Conservation (phyloP, 192 early-diverging fungal genomes). For the Glomus cerebriforme region DNA sequence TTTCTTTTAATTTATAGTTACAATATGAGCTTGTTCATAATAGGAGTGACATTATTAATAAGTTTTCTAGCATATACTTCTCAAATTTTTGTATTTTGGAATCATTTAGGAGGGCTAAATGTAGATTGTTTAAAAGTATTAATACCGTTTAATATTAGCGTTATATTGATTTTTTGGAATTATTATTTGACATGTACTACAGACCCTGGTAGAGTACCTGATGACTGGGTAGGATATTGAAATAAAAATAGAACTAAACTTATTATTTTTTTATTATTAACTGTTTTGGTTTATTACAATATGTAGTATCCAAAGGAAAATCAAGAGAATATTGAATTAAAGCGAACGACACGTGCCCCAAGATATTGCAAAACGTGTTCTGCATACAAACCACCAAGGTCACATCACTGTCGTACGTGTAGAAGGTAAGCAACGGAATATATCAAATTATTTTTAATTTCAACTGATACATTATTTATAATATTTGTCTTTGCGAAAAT, state of each 20-base stretch:
- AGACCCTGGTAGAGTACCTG: constrained; percentile 81
- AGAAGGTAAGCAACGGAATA: constrained; percentile 38
- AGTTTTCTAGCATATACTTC: constrained; percentile 61
- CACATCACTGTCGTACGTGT: constrained; percentile 80
- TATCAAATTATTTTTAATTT: neutral
- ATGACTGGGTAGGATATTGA: constrained; percentile 44
- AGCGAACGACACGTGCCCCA: constrained; percentile 64
- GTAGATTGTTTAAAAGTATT: constrained; percentile 49
- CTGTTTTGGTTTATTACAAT: constrained; percentile 40
- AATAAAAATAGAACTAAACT: neutral
- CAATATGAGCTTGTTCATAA: constrained; percentile 45
- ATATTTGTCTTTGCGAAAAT: neutral
- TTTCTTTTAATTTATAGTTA: neutral
- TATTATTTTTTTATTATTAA: neutral
- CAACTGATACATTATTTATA: neutral
- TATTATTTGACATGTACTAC: constrained; percentile 79
- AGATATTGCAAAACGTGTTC: constrained; percentile 69
- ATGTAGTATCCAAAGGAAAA: constrained; percentile 44
- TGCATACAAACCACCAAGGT: constrained; percentile 70
- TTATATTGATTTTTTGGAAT: constrained; percentile 82
- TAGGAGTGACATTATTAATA: constrained; percentile 59
- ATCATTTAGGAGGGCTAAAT: constrained; percentile 49
- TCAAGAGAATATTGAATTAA: constrained; percentile 59
- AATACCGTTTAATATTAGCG: constrained; percentile 76
- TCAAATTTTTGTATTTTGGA: constrained; percentile 67